These are phyloP conservation scores for Cytospora leucostoma DNA, from an alignment of 2,329 filamentous ascomycete genomes.

Conservation along the genomic window DNA sequence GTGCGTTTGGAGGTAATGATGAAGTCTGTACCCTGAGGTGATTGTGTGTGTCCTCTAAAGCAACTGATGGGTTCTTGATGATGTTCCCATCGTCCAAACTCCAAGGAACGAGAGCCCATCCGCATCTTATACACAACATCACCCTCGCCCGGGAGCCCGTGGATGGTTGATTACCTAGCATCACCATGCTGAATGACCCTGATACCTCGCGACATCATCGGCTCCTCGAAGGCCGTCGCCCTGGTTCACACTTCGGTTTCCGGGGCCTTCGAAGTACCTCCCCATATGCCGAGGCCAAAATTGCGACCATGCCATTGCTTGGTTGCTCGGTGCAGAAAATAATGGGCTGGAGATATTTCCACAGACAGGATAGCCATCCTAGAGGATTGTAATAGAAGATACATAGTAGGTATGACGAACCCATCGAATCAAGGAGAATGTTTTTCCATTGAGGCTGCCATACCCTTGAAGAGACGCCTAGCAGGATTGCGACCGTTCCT, in stretches of 20 bases:
- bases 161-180: constrained; percentile 13
- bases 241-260: constrained; percentile 9
- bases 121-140: constrained; percentile 21
- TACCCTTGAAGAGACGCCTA: constrained; percentile 13
- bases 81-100: neutral
- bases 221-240: neutral
- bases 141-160: neutral
- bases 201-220: neutral
- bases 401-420: constrained; percentile 1
- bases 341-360: neutral
- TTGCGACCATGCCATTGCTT: neutral
- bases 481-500: constrained; percentile 17
- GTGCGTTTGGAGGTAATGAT: neutral
- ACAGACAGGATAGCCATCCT: constrained; percentile 24
- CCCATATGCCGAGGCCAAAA: constrained; percentile 2
- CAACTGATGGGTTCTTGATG: constrained; percentile 2
- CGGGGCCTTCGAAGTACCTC: constrained; percentile 6
- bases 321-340: neutral
- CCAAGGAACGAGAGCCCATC: constrained; percentile 6
- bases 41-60: neutral
- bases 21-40: neutral
- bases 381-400: constrained; percentile 16
- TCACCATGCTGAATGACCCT: constrained; percentile 10
- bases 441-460: neutral
- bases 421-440: neutral